Conservation (phyloP, 169 alveolate species). For the Plasmodium knowlesi region DNA sequence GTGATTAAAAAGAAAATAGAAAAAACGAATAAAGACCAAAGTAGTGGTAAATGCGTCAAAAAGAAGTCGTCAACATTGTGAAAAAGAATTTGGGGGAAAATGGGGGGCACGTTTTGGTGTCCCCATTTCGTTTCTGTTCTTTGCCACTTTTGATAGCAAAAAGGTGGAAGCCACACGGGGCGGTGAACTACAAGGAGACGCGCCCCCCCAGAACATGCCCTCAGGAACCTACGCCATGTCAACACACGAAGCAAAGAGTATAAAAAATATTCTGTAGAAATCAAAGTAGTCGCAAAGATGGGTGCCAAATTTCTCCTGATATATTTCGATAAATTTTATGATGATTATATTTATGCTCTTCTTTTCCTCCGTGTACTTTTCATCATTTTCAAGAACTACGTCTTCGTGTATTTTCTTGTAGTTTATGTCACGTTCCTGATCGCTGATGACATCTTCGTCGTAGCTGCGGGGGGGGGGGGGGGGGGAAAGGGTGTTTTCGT, state of each 20-base stretch:
- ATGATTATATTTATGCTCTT: conserved; percentile 50
- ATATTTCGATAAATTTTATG: conserved; percentile 66
- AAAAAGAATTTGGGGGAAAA: background rate
- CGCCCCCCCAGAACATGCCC: background rate
- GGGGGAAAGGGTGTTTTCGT: background rate
- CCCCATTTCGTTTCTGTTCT: background rate
- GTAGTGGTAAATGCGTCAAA: background rate
- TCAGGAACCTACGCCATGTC: background rate
- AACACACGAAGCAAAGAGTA: conserved; percentile 59
- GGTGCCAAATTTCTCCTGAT: conserved; percentile 46
- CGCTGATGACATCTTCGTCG: conserved; percentile 43
- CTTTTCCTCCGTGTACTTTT: conserved; percentile 27
- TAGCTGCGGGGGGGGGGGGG: conserved; percentile 1
- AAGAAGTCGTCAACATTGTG: background rate
- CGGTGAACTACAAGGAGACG: background rate
- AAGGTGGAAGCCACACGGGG: background rate
- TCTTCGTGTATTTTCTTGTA: conserved; percentile 32
- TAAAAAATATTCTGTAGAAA: conserved; percentile 67
- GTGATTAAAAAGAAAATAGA: background rate
- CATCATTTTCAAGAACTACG: conserved; percentile 41
- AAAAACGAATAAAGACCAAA: background rate
- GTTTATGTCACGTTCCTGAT: conserved; percentile 38
- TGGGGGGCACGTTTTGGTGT: background rate
- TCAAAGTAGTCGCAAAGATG: conserved; percentile 56
- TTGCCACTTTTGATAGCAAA: background rate